Evolutionary conservation across 2,329 filamentous ascomycete genomes (phyloP).

Genomic region (Tothia fuscella): DNA sequence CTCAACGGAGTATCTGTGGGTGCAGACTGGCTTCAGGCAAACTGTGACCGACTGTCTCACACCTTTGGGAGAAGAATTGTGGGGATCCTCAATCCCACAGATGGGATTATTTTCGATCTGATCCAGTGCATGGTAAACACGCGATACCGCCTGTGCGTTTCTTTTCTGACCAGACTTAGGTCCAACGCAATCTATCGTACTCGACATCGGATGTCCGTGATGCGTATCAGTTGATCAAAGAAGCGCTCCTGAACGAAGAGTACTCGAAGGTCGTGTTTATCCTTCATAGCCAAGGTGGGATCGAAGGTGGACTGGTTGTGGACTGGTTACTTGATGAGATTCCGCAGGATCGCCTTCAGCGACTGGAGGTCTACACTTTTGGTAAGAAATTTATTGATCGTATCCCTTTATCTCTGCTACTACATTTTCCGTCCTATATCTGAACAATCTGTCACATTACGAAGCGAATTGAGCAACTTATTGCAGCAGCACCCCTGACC

Average conservation of each 20-base stretch:
- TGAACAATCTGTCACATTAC: too few species aligned
- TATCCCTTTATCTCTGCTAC: too few species aligned
- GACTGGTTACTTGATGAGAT: slow-evolving; percentile 68
- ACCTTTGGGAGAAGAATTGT: slow-evolving; percentile 61
- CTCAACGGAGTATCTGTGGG: slow-evolving; percentile 59
- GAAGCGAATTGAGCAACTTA: too few species aligned
- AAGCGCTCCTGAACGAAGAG: slow-evolving; percentile 47
- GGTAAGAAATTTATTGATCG: too few species aligned
- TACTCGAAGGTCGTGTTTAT: slow-evolving; percentile 62
- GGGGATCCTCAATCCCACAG: slow-evolving; percentile 64
- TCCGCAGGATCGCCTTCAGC: slow-evolving; percentile 16
- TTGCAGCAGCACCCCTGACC: too few species aligned
- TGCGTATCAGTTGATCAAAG: slow-evolving; percentile 51
- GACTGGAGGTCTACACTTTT: slow-evolving; percentile 58
- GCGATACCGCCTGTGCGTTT: background rate
- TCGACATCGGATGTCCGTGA: slow-evolving; percentile 50
- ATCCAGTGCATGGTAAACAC: slow-evolving; percentile 52
- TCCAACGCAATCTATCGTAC: slow-evolving; percentile 60
- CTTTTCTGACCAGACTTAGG: slow-evolving; percentile 12
- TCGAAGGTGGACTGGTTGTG: slow-evolving; percentile 59
- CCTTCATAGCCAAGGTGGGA: slow-evolving; percentile 65
- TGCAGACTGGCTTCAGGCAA: slow-evolving; percentile 42
- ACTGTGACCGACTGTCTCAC: slow-evolving; percentile 56
- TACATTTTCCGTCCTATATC: too few species aligned
- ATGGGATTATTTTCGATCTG: slow-evolving; percentile 62